Evolutionary conservation across 208 protist species (phyloP), one percentile per base, ranked within the genome.

Genomic region (Wallacemonas sp.): DNA sequence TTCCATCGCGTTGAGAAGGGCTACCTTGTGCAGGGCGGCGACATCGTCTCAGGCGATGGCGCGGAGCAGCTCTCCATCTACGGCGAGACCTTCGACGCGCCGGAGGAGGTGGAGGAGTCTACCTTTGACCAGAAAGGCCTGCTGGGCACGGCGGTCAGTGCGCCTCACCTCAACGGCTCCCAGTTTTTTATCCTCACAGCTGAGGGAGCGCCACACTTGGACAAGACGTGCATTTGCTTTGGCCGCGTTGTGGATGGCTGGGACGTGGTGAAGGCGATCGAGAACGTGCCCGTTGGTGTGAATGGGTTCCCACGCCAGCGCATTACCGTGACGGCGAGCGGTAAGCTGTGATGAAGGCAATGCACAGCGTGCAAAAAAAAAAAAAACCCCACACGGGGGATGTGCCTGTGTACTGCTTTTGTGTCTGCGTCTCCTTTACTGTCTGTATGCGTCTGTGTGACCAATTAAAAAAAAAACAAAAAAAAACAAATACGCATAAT

Each of bases 81-180:
- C 75, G 97, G 97, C 69, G 91, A 93, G 24, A 93, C 77, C 27
- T 95, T 91, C 59, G 89, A 97, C 66, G 96, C 96, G n/a, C 81
- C 80, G 41, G 96, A 99, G 56, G 97, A 99, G 80, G 97, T 97
- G 79, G 89, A 90, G 47, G 80, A 70, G 33, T 91, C 95, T 26
- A 90, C 86, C 75, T 92, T 93, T 59, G 76, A 90, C 59, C 53
- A 70, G 26, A 60, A 70, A 33, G 97, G 97, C n/a, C 67, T 98
- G 12, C 78, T 99, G 8, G 98, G 97, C 12, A 99, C 99, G 65
- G 98, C 98, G 33, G 98, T 99, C 49, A 92, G 96, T 55, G 98
- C 98, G 31, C 91, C 94, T 6, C 89, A 98, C 77, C 97, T 98
- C 26, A 99, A 99, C 60, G 91, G 88, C 19, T 93, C 86, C 21